These are phyloP conservation scores for Phytophthora uliginosa DNA, from an alignment of 352 stramenopile genomes.

Conservation along the genomic window DNA sequence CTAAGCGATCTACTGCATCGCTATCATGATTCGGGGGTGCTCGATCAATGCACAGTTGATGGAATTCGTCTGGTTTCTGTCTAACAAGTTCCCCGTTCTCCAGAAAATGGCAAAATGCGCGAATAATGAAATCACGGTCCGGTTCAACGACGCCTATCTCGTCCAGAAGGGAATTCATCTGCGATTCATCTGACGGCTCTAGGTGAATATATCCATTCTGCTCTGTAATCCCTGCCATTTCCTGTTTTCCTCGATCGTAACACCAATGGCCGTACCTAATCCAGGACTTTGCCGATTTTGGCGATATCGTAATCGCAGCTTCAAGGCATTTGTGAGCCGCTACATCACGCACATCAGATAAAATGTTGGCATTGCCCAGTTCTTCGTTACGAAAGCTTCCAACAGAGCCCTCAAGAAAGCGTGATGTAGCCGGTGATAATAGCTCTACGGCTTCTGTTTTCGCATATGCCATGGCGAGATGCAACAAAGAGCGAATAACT, in stretches of 20 bases:
- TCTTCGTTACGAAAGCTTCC: neutral
- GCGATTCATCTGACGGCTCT: constrained; percentile 46
- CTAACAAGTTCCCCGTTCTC: constrained; percentile 57
- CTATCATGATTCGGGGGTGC: constrained; percentile 8
- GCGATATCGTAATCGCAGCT: constrained; percentile 46
- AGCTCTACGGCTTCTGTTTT: constrained; percentile 29
- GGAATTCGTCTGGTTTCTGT: constrained; percentile 50
- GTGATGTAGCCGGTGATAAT: constrained; percentile 13
- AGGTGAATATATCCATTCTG: constrained; percentile 70
- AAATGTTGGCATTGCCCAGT: constrained; percentile 6
- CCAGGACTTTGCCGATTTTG: constrained; percentile 60
- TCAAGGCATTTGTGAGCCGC: constrained; percentile 40
- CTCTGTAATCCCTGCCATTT: constrained; percentile 49
- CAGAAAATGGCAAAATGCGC: constrained; percentile 60
- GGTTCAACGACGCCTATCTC: constrained; percentile 41
- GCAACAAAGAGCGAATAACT: constrained; percentile 38
- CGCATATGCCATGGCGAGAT: constrained; percentile 32
- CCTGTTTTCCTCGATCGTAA: constrained; percentile 59
- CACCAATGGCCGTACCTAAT: constrained; percentile 80
- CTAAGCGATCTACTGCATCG: constrained; percentile 36
- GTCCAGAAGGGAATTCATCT: constrained; percentile 53
- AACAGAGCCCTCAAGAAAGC: constrained; percentile 16
- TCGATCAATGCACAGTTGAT: constrained; percentile 39
- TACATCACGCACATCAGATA: constrained; percentile 15
- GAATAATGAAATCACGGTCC: constrained; percentile 48